Evolutionary conservation across 140 eudicot genomes (phyloP), one percentile per base, ranked within the genome.

Genomic region (Flaveria floridana): DNA sequence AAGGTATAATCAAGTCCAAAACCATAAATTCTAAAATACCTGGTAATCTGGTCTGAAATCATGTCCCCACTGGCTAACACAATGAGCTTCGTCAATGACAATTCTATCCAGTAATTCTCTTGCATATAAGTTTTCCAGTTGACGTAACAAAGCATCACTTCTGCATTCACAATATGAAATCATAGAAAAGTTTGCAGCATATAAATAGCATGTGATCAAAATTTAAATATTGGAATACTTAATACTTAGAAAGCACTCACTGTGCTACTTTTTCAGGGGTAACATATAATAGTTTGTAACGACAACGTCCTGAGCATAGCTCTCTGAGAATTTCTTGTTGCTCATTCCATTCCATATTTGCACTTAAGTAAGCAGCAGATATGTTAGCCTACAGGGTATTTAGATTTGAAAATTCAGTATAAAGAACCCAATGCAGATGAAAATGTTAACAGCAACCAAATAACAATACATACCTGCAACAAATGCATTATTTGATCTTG

Each of bases 31-130:
- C 67, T 61, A 26, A 56, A 64, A 15, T 51, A 91, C 98, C 96
- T 94, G 97, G 79, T 94, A 94, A 82, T 94, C 99, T 73, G 99
- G 99, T 76, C 99, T 86, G 81, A 94, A 94, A 78, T 94, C 99
- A 78, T 94, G 99, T 76, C 97, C 99, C 99, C 99, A 90, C 71
- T 94, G 99, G 85, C 99, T 94, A 37, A 94, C 99, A 82, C 99
- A 94, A 78, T 94, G 99, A 76, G 99, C 99, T 84, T 94, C 99
- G 82, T 94, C 99, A 85, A 93, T 86, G 57, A 93, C 97, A 61
- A 93, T 82, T 78, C 98, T 84, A 69, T 92, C 83, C 59, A 93
- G 96, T 72, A 73, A 82, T 46, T 86, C 89, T 59, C 91, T 86
- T 78, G 93, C 75, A 85, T 93, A 84, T 51, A 93, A 81, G 50